Evolutionary conservation across 352 stramenopile genomes (phyloP), one percentile per base, ranked within the genome.

Genomic region (Phytophthora cryptogea): DNA sequence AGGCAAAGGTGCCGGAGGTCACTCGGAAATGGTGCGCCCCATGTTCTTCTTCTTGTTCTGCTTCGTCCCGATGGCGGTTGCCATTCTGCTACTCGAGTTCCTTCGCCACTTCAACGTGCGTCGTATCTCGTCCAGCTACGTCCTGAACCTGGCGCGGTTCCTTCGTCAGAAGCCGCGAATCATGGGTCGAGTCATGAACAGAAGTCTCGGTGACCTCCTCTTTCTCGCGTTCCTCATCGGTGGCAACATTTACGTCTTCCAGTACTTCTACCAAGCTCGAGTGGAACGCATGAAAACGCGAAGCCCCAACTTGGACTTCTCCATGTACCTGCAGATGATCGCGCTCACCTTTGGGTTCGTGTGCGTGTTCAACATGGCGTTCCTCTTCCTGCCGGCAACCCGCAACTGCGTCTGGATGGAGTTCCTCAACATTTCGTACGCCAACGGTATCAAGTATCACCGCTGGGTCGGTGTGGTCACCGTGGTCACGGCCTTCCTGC

Each of bases 321-420:
- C 32, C 5, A 32, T 51, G n/a, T 76, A 69, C 26, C 54, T 78
- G 8, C 5, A 68, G 49, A 71, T 78, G 40, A 51, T 78, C 13
- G 55, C 43, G 0, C 43, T 77, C 43, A 68, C 55, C 3, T 64
- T 80, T 4, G 72, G 69, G 44, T 80, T 71, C 47, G 65, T 59
- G n/a, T 74, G 69, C 33, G 20, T 83, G 1, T 83, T 58, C 63
- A 84, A 84, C 63, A 63, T 84, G 66, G 66, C 66, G 1, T 84
- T 84, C 53, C 56, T 86, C 2, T 79, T 81, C 40, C 50, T 86
- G 0, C 72, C 67, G 3, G 60, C 61, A 0, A 84, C 74, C 8
- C 59, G 72, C 2, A 79, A 84, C 41, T 70, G 75, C 44, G 72
- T 70, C 4, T 86, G 76, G 76, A 83, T 84, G 71, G 72, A 84